A percentile compares a stretch with the other conserved stretches of the same genome.
These are phyloP conservation scores for Fusarium coicis DNA, from an alignment of 2,329 filamentous ascomycete genomes.

Conservation along the genomic window DNA sequence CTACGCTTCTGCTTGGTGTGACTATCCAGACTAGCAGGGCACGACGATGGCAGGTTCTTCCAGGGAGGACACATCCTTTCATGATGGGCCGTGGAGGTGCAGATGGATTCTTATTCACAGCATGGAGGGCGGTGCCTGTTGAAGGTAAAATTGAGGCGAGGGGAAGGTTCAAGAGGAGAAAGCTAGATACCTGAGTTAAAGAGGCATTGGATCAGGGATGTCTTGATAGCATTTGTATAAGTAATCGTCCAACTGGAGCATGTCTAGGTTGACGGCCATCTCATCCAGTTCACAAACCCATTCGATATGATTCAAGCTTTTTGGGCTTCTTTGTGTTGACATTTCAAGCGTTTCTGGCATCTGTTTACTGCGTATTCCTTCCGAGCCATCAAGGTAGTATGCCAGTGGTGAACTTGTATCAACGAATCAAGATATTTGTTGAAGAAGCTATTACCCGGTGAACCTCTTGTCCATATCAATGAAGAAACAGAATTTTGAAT, in stretches of 20 bases:
- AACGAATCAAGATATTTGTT: background rate
- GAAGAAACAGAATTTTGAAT: background rate
- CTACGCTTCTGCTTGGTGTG: conserved; percentile 82
- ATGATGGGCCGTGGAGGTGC: conserved; percentile 91
- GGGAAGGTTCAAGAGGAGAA: conserved; percentile 80
- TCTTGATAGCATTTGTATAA: conserved; percentile 2
- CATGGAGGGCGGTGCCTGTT: conserved; percentile 80
- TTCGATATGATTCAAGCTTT: background rate
- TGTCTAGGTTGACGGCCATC: background rate
- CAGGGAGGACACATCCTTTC: conserved; percentile 89
- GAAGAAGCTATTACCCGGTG: too few species aligned
- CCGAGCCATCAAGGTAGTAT: background rate
- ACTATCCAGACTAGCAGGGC: conserved; percentile 83
- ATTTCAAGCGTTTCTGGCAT: too few species aligned
- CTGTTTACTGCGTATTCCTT: background rate
- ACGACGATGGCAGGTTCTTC: conserved; percentile 88
- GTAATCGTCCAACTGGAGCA: background rate
- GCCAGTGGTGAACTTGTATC: background rate
- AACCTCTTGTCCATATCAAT: background rate
- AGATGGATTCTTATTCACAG: conserved; percentile 92
- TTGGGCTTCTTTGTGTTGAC: too few species aligned
- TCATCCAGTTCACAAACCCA: background rate
- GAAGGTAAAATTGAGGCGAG: conserved; percentile 84
- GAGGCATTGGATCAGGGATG: background rate
- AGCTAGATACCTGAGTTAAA: conserved; percentile 53